Conservation (phyloP, 2,329 filamentous ascomycete species). For the Amphichorda felina region DNA sequence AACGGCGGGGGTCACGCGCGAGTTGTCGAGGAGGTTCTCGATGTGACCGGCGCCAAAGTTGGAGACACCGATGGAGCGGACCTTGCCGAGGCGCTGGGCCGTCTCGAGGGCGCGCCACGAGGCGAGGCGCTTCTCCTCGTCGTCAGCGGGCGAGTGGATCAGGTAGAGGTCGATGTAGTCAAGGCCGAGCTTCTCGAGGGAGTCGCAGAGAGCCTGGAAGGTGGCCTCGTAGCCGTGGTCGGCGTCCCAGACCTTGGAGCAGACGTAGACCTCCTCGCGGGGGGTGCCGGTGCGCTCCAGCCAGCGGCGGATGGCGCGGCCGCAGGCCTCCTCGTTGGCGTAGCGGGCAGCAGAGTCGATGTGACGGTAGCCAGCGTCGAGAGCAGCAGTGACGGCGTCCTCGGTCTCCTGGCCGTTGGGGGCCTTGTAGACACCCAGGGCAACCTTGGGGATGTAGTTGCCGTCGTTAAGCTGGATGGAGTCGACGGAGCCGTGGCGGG, state of each 20-base stretch:
- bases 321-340: slow-evolving; percentile 57
- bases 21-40: slow-evolving; percentile 41
- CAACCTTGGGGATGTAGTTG: slow-evolving; percentile 48
- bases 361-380: slow-evolving; percentile 24
- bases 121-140: slow-evolving; percentile 50
- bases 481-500: slow-evolving; percentile 10
- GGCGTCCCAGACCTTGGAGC: slow-evolving; percentile 51
- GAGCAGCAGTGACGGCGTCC: slow-evolving; percentile 16
- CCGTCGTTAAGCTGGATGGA: slow-evolving; percentile 59
- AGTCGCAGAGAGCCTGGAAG: slow-evolving; percentile 48
- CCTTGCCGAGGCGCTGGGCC: slow-evolving; percentile 53
- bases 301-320: slow-evolving; percentile 47
- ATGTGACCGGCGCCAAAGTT: slow-evolving; percentile 62
- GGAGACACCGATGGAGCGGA: slow-evolving; percentile 61
- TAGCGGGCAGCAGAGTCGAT: slow-evolving; percentile 47
- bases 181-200: slow-evolving; percentile 50
- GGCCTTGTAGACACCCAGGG: slow-evolving; percentile 34
- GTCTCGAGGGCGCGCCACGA: slow-evolving; percentile 59
- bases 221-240: slow-evolving; percentile 25
- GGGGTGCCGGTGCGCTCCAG: slow-evolving; percentile 51
- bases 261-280: slow-evolving; percentile 56
- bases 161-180: slow-evolving; percentile 65
- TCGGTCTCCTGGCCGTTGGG: slow-evolving; percentile 42
- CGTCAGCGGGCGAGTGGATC: slow-evolving; percentile 50
- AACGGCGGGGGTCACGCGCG: slow-evolving; percentile 48